Base-by-base conservation (phyloP, 1,284 basidiomycete species). In the Sporisorium reilianum region DNA sequence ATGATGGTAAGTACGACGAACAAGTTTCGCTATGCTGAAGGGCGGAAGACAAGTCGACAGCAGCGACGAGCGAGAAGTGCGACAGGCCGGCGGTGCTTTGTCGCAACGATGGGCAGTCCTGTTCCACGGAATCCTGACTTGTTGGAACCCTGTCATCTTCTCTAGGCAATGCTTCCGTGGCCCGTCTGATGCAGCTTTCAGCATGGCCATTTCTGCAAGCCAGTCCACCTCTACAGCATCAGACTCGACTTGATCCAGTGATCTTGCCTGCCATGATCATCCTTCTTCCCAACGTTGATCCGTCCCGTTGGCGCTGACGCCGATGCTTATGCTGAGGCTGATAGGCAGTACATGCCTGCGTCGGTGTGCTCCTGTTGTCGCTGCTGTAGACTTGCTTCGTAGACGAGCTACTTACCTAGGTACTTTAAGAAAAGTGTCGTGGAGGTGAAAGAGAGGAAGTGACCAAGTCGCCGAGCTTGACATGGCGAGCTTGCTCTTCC, bases 401-500 rank as follows among this genome's bases (percentile, higher is more conserved):
- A 2, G 38, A 22, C 12, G 53, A 64, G 25, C 51, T 45, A 75
- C 72, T 66, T 66, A 75, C 72, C 72, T 58, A 75, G 67, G 72
- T 67, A 75, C 72, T 67, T 71, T 44, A 25, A 55, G 46, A 28
- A 63, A 66, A 66, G 63, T 62, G 62, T 68, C 48, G 61, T 68
- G 66, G 64, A 44, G 41, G 51, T 30, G 45, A 58, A 52, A 49
- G 30, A 23, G 52, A 52, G 53, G 12, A 10, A 20, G 28, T 20
- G 5, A 20, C 26, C 16, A 26, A 22, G 38, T 50, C 25, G 40
- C 36, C 23, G 22, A 53, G 54, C 53, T 59, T 53, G 54, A 63
- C 60, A 58, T 55, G 46, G 22, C 46, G 22, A 30, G 30, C 55
- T 53, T 51, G 34, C 49, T 55, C 36, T 5, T 22, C 7, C 20